Base-by-base conservation (phyloP, 2,329 filamentous ascomycete genomes). In the Diplodia sapinea region DNA sequence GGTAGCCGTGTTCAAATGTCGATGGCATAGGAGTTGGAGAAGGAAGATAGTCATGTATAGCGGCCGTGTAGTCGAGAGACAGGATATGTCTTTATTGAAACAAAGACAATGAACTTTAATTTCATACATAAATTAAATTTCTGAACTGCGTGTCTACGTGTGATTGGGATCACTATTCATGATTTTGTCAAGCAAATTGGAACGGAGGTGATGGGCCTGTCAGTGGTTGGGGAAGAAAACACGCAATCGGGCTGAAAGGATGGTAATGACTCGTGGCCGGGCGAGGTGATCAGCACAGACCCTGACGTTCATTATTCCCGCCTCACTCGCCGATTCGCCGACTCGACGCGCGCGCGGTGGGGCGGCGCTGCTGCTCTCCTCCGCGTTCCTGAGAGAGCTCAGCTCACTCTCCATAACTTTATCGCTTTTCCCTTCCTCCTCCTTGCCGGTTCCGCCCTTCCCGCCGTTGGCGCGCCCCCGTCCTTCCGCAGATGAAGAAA, bases 401-500 rank as follows among this genome's bases (percentile, higher is more conserved):
- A 55, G 31, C 33, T 43, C 50, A 8, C n/a, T 31, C 54, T 51
- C 64, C 64, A 55, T 52, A 52, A 43, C 54, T 12, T 36, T 36
- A n/a, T 29, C 38, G 38, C 26, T n/a, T 29, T 4, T 40, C 47
- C 20, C 38, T 36, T 38, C 13, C 31, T 33, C 15, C 3, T 33
- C 26, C 38, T 33, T 49, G 12, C n/a, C 33, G 36, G 36, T 26
- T 8, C 51, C 51, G 33, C 29, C 11, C 23, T 38, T 54, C 54
- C 38, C 51, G 43, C 43, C 43, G 17, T 47, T 2, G 43, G 43
- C n/a, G 43, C 43, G 43, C 43, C 20, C 20, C 43, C 43, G 17
- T n/a, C 43, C n/a, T 47, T 40, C 7, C 29, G 54, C 52, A 66
- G 64, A 66, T 66, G 64, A 66, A 66, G 64, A 57, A 63, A 20